Conservation (phyloP, 208 protist species). For the Porcisia deanei region DNA sequence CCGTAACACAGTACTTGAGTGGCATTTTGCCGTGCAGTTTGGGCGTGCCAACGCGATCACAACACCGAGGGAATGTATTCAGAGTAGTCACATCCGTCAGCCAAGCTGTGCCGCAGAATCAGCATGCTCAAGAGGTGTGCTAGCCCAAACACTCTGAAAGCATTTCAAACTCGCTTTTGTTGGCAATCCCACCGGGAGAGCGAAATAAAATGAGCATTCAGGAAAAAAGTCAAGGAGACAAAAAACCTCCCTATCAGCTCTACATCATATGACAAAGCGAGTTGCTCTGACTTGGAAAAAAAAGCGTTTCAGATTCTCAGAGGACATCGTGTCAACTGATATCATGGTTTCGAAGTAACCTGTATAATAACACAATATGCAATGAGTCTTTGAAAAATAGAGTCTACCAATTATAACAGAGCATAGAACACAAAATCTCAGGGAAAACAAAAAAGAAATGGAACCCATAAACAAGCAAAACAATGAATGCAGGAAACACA, state of each 20-base stretch:
- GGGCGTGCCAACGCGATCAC: background rate
- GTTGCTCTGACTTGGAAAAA: background rate
- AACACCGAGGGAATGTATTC: background rate
- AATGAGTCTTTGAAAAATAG: constrained; percentile 2
- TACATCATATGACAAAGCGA: background rate
- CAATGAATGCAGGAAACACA: constrained; percentile 6
- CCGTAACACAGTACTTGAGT: background rate
- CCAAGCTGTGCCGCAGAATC: background rate
- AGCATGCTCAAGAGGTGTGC: background rate
- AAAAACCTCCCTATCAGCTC: background rate
- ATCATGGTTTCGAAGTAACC: background rate
- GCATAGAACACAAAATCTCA: background rate
- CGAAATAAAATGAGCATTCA: background rate
- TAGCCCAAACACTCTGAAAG: background rate
- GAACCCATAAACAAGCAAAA: background rate
- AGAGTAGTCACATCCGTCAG: background rate
- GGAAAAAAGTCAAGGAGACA: background rate
- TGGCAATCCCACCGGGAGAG: too few species aligned
- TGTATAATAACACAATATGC: background rate
- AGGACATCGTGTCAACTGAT: background rate
- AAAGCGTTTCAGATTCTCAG: background rate
- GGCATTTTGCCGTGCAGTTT: background rate
- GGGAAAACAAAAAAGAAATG: constrained; percentile 10
- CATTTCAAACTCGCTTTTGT: background rate
- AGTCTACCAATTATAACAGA: constrained; percentile 14